A percentile compares a stretch with the other conserved stretches of the same genome.
Conservation (phyloP, 495 filamentous ascomycete genomes). For the Neurospora africana region DNA sequence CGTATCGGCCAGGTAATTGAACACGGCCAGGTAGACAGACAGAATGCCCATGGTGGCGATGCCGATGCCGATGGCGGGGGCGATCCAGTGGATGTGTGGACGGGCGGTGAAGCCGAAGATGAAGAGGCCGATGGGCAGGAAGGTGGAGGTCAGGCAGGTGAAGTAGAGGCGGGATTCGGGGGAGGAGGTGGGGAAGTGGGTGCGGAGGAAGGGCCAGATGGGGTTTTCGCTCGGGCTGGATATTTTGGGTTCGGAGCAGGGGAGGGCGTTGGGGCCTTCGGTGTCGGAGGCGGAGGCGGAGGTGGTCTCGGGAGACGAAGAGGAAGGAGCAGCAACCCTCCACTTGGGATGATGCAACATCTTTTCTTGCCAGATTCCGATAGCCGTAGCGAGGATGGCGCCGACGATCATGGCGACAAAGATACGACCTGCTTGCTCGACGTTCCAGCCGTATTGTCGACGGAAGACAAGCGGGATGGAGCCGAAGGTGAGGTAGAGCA, state of each 20-base stretch:
- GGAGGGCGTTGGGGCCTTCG: not conserved
- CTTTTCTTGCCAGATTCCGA: constrained; percentile 65
- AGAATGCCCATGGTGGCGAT: constrained; percentile 83
- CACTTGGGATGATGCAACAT: constrained; percentile 33
- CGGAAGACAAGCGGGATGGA: constrained; percentile 70
- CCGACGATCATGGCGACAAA: constrained; percentile 67
- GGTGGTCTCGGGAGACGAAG: not conserved
- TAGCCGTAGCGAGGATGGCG: constrained; percentile 52
- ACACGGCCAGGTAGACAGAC: constrained; percentile 77
- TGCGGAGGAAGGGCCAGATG: constrained; percentile 29
- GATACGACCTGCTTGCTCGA: constrained; percentile 57
- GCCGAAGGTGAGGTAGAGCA: constrained; percentile 75
- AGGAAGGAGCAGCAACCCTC: constrained; percentile 1
- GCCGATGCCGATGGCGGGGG: constrained; percentile 58
- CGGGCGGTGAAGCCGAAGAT: constrained; percentile 71
- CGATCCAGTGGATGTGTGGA: constrained; percentile 62
- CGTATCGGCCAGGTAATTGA: constrained; percentile 90
- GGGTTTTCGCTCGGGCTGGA: not conserved
- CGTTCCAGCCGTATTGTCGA: constrained; percentile 56
- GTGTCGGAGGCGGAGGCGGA: constrained; percentile 6
- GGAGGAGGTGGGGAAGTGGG: constrained; percentile 35
- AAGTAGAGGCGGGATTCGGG: constrained; percentile 80
- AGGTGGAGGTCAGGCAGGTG: constrained; percentile 57
- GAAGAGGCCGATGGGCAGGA: constrained; percentile 56
- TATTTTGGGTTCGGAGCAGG: not conserved